Evolutionary conservation across 23 red algal species (phyloP).

Genomic region (Gracilaria gracilis): DNA sequence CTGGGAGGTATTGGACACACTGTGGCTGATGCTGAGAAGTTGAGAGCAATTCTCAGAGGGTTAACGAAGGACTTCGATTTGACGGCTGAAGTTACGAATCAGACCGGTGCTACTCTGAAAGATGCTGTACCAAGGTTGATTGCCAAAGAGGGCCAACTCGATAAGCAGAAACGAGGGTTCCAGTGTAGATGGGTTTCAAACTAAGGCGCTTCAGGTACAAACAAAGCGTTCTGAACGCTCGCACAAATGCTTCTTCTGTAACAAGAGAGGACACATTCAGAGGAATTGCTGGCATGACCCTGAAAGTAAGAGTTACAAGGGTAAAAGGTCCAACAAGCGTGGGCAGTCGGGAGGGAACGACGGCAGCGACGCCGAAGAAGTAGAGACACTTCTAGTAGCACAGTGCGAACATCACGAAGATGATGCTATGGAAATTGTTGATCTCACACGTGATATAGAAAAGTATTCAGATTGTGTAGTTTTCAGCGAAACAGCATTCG

Average conservation of each 20-base stretch:
- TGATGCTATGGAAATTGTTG: too few species aligned
- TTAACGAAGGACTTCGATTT: conserved; percentile 11
- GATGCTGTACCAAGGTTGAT: conserved; percentile 12
- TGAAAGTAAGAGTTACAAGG: background rate
- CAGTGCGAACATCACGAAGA: too few species aligned
- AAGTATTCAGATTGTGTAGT: background rate
- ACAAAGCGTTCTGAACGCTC: too few species aligned
- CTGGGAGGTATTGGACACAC: conserved; percentile 8
- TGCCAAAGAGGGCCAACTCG: background rate
- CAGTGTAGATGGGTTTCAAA: background rate
- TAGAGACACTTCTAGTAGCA: too few species aligned
- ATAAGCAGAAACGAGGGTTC: background rate
- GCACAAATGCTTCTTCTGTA: background rate
- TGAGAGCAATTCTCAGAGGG: background rate
- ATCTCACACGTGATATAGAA: background rate
- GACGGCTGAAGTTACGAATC: conserved; percentile 7
- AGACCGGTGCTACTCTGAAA: background rate
- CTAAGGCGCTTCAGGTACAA: background rate
- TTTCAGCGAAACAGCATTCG: too few species aligned
- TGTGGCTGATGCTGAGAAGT: background rate
- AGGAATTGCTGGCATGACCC: background rate
- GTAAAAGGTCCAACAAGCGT: background rate
- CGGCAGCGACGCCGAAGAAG: too few species aligned
- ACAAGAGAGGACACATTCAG: background rate
- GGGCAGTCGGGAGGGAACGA: too few species aligned